phyloP scores from a whole-genome alignment of 176 grass and related monocot genomes.

The Ensete glaucum region DNA sequence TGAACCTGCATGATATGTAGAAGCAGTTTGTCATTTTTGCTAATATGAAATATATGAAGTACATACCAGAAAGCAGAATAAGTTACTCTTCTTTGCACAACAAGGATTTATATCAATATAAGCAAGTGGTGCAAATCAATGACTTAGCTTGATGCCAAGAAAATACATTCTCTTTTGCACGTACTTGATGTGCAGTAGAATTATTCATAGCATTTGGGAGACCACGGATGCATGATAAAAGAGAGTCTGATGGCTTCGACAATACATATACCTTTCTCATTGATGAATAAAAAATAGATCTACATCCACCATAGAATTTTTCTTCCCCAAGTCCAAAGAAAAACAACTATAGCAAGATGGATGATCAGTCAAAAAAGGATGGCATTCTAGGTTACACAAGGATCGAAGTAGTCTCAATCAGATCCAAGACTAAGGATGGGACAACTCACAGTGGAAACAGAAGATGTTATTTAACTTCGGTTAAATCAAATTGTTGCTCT shows the following conservation, averaged over 20 bases:
- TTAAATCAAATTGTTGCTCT: not conserved
- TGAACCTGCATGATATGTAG: conserved; percentile 47
- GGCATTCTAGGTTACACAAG: not conserved
- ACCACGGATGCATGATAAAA: no score
- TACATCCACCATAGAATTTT: not conserved
- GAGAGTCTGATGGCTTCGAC: no score
- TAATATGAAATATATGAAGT: conserved; percentile 16
- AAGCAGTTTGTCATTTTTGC: not conserved
- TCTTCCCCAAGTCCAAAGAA: not conserved
- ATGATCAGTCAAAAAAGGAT: not conserved
- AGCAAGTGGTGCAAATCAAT: not conserved
- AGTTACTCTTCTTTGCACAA: not conserved
- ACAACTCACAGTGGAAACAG: not conserved
- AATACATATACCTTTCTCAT: no score
- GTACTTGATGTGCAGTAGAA: no score
- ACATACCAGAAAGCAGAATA: not conserved
- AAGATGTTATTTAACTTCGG: not conserved
- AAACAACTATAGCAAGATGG: not conserved
- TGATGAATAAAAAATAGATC: no score
- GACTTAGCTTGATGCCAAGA: no score
- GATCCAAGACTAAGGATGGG: not conserved
- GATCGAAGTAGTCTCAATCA: not conserved
- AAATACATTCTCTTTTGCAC: no score
- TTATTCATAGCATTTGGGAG: no score
- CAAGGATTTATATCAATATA: not conserved